These are phyloP conservation scores for Aureobasidium sp. DNA, from an alignment of 2,329 filamentous ascomycete species.

Conservation along the genomic window DNA sequence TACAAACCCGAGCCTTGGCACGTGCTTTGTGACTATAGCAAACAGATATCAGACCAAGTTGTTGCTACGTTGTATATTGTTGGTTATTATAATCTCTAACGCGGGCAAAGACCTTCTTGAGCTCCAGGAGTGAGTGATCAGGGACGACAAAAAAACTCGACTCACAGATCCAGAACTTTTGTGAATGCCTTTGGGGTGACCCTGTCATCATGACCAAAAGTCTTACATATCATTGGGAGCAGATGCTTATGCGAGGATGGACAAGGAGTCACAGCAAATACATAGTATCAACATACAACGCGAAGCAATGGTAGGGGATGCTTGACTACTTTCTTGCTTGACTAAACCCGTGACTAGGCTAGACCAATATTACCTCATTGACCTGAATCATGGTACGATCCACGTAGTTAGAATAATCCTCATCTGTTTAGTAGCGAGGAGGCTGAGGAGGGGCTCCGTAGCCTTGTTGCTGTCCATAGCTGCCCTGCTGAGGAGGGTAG, in stretches of 20 bases:
- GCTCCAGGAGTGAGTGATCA: neutral
- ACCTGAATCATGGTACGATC: neutral
- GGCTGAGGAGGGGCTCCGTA: conserved; percentile 15
- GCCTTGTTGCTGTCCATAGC: conserved; percentile 19
- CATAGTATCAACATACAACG: neutral
- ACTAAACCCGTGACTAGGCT: neutral
- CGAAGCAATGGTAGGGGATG: neutral
- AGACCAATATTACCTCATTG: neutral
- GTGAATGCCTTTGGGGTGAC: neutral
- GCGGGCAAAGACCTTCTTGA: neutral
- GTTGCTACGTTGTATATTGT: neutral
- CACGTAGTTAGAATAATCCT: neutral
- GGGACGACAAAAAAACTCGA: neutral
- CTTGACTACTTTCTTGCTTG: neutral
- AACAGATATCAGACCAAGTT: neutral
- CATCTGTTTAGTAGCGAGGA: conserved; percentile 1
- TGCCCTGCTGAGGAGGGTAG: conserved; percentile 18
- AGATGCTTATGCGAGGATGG: neutral
- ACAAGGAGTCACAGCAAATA: neutral
- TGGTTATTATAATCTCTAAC: no score
- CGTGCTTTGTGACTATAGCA: neutral
- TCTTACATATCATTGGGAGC: no score
- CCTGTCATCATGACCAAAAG: neutral
- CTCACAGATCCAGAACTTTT: neutral
- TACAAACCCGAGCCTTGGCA: neutral